Evolutionary conservation across 1,284 basidiomycete genomes (phyloP), one percentile per base, ranked within the genome.

Genomic region (Mrakiaceae sp.): DNA sequence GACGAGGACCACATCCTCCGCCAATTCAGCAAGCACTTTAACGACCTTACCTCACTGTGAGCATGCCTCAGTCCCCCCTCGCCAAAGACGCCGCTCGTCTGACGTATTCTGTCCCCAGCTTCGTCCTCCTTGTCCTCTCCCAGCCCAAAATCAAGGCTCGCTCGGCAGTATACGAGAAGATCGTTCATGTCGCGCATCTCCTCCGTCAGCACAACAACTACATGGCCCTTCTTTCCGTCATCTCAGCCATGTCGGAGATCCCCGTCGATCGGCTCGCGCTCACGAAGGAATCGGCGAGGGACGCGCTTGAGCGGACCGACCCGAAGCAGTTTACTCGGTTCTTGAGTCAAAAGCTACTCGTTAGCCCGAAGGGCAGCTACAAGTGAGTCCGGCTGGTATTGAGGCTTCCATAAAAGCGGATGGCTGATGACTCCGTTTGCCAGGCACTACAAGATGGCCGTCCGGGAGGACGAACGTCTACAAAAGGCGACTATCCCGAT

Each of bases 131-230:
- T 66, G 71, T 78, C 46, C 70, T 77, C 27, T 73, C 74, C 0
- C 71, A 72, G 47, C 70, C 71, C 2, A 76, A 76, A 63, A 66
- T 75, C 43, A 76, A 77, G 64, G 67, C 72, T 60, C 74, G 76
- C 2, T 75, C 74, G 1, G 69, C 70, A 52, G 69, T 74, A n/a
- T 76, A 74, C 66, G 76, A 77, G 63, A 68, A 70, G 8, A 75
- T 78, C 64, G 71, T 75, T 52, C 62, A 68, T 42, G 72, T 77
- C 42, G 69, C 72, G 3, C 72, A 74, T 52, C 73, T 76, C 51
- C 71, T 78, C 0, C 75, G 75, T 12, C 71, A 71, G n/a, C 60
- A 76, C 48, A 74, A 75, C 70, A 77, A 78, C 67, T 78, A 78
- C 68, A 74, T 75, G 58, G 71, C 73, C 6, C 70, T 76, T 0